Evolutionary conservation across 2,329 filamentous ascomycete species (phyloP).

Genomic region (Fragosphaeria purpurea): DNA sequence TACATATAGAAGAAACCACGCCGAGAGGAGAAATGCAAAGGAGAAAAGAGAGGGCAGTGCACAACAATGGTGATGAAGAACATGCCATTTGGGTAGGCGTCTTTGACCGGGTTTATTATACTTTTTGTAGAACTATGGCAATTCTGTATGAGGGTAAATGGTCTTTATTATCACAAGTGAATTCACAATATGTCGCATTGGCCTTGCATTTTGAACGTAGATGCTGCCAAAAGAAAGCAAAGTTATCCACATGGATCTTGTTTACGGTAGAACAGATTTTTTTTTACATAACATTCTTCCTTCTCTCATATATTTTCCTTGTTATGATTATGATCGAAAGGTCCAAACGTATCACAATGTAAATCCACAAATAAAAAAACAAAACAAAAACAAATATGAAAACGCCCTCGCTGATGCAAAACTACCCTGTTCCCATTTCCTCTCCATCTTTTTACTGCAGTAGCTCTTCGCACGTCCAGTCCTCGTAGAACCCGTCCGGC

Average conservation of each 20-base stretch:
- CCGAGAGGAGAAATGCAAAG: not conserved
- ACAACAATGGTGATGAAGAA: no score
- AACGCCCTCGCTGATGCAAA: conserved; percentile 18
- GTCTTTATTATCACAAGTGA: no score
- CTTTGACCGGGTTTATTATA: not conserved
- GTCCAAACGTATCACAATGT: no score
- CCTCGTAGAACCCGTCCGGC: conserved; percentile 96
- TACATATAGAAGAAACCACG: not conserved
- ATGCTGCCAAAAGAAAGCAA: no score
- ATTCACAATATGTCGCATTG: no score
- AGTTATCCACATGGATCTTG: no score
- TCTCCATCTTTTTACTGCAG: conserved; percentile 39
- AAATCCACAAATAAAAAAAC: not conserved
- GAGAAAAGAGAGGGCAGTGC: not conserved
- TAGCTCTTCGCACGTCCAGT: conserved; percentile 97
- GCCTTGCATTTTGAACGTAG: no score
- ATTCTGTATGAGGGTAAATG: no score
- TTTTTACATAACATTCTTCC: not conserved
- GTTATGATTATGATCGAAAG: no score
- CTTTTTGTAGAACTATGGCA: no score
- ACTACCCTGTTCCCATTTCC: not conserved
- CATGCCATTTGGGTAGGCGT: conserved; percentile 2
- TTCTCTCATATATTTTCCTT: no score
- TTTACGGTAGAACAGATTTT: not conserved
- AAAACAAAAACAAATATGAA: not conserved